A percentile compares a stretch with the other conserved stretches of the same genome.
Conservation (phyloP, 2,329 filamentous ascomycete species). For the Fusarium coicis region DNA sequence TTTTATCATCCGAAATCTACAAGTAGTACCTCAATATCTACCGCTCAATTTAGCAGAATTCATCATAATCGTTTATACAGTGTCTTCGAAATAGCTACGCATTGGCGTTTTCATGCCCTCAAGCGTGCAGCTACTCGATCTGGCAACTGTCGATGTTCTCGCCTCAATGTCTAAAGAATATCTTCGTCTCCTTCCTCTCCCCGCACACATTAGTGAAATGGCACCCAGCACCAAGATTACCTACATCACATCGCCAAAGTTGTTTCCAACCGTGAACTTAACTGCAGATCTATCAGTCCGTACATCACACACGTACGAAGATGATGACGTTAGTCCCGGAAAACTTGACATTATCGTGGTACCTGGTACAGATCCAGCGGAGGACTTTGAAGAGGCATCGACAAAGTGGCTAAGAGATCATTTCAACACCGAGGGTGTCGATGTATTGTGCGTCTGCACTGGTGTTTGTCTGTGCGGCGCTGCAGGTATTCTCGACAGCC, state of each 20-base stretch:
- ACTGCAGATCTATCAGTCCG: conserved; percentile 54
- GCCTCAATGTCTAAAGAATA: conserved; percentile 59
- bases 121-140: conserved; percentile 61
- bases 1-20: not conserved
- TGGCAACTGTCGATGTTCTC: conserved; percentile 62
- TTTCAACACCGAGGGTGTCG: conserved; percentile 50
- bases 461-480: conserved; percentile 60
- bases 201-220: conserved; percentile 51
- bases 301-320: conserved; percentile 57
- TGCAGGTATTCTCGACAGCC: conserved; percentile 60
- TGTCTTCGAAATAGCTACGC: conserved; percentile 46
- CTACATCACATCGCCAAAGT: conserved; percentile 57
- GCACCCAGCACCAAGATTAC: conserved; percentile 57
- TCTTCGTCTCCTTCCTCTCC: conserved; percentile 48
- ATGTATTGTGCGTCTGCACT: conserved; percentile 64
- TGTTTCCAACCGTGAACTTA: conserved; percentile 52
- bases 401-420: conserved; percentile 59
- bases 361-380: conserved; percentile 59
- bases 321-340: conserved; percentile 60
- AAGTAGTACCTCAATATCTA: not conserved
- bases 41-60: not conserved
- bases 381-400: conserved; percentile 46
- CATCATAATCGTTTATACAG: not conserved
- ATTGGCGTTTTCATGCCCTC: conserved; percentile 64
- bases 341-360: conserved; percentile 62